phyloP scores from a whole-genome alignment of 148 eudicot species.

The Salicornia ramosissima region DNA sequence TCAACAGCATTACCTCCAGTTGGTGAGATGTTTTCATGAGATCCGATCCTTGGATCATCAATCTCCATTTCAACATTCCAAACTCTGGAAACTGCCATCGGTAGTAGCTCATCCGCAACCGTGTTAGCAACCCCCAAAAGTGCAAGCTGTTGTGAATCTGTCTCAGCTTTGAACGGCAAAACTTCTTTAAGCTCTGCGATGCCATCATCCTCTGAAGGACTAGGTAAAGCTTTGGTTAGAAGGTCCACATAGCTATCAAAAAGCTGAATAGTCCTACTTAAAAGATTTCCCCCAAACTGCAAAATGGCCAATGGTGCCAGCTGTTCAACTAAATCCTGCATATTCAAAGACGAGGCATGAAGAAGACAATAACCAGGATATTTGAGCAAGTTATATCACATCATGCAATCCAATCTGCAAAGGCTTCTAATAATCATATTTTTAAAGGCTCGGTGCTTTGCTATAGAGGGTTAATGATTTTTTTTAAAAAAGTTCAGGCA shows the following conservation, averaged over 20 bases:
- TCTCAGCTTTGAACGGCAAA: constrained; percentile 76
- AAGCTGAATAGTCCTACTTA: constrained; percentile 64
- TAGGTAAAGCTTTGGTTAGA: constrained; percentile 72
- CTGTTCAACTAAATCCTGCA: constrained; percentile 80
- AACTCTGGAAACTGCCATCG: constrained; percentile 73
- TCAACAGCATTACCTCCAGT: constrained; percentile 48
- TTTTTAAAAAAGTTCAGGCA: not conserved
- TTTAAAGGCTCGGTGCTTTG: not conserved
- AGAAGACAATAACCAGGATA: constrained; percentile 1
- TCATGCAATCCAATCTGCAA: not conserved
- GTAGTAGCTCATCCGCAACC: constrained; percentile 82
- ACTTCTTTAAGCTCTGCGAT: constrained; percentile 71
- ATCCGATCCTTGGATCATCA: constrained; percentile 44
- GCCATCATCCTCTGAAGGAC: constrained; percentile 84
- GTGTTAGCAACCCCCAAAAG: constrained; percentile 84
- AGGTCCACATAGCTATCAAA: constrained; percentile 84
- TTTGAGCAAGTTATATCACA: not conserved
- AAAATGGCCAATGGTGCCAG: constrained; percentile 60
- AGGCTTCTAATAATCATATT: not conserved
- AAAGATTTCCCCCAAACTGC: constrained; percentile 74
- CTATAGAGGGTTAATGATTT: too few species aligned
- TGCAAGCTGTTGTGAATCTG: constrained; percentile 94
- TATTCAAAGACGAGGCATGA: constrained; percentile 9
- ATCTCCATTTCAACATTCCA: constrained; percentile 65
- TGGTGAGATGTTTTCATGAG: constrained; percentile 38